These are phyloP conservation scores for Paramecium octaurelia DNA, from an alignment of 73 alveolate genomes.

Conservation along the genomic window DNA sequence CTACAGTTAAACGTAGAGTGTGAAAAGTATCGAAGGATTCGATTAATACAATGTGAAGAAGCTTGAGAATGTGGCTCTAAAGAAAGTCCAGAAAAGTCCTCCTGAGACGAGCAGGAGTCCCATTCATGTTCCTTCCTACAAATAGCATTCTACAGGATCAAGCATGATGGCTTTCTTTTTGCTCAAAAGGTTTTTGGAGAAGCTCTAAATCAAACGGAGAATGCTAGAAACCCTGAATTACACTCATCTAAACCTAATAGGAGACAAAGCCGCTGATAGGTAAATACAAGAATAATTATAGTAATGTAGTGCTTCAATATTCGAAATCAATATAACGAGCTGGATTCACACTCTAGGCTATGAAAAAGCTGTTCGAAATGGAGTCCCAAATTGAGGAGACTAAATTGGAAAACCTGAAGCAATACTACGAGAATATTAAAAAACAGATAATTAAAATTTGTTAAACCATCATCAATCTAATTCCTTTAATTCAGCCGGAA, in stretches of 20 bases:
- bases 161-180: not conserved
- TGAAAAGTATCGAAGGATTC: not conserved
- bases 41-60: not conserved
- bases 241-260: not conserved
- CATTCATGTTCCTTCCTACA: not conserved
- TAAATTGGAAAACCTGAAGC: not conserved
- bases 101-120: not conserved
- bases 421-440: not conserved
- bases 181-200: not conserved
- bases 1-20: not conserved
- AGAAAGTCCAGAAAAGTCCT: not conserved
- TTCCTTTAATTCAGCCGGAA: not conserved
- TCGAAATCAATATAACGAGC: not conserved
- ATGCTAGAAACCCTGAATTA: not conserved
- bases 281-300: not conserved
- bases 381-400: not conserved
- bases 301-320: not conserved
- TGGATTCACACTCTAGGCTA: not conserved
- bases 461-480: not conserved
- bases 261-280: not conserved
- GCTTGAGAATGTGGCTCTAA: not conserved
- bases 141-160: not conserved
- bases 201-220: not conserved
- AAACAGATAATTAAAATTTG: not conserved
- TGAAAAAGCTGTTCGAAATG: not conserved